These are phyloP conservation scores for Mucor irregularis DNA, from an alignment of 371 early-diverging fungal genomes.

Conservation along the genomic window DNA sequence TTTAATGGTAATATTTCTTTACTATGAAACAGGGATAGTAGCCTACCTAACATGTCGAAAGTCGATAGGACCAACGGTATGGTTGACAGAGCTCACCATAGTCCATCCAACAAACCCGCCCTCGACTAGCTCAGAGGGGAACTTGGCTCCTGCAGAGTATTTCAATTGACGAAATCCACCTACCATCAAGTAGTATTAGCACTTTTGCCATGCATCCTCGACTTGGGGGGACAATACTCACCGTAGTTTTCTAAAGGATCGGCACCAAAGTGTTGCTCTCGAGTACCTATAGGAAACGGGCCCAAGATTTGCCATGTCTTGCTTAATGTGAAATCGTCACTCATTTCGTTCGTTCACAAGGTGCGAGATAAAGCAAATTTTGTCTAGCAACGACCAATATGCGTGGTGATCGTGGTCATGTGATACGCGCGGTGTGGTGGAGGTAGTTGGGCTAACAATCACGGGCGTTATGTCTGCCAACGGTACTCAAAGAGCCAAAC, in stretches of 20 bases:
- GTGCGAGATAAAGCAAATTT: no score
- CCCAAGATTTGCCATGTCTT: constrained; percentile 54
- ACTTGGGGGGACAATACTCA: no score
- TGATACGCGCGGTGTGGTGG: no score
- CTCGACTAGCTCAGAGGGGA: constrained; percentile 66
- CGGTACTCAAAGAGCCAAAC: no score
- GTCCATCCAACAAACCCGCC: constrained; percentile 61
- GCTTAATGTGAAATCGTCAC: constrained; percentile 5
- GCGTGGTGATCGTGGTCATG: no score
- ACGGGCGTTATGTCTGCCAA: no score
- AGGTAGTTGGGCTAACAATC: no score
- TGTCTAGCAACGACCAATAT: no score
- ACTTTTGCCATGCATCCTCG: neutral
- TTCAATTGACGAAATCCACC: constrained; percentile 60
- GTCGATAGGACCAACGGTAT: constrained; percentile 51
- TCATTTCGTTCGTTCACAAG: no score
- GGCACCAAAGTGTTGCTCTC: constrained; percentile 67
- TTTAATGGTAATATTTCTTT: neutral
- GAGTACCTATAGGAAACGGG: constrained; percentile 67
- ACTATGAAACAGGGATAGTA: no score
- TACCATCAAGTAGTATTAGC: neutral
- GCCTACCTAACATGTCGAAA: constrained; percentile 38
- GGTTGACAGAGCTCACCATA: constrained; percentile 28
- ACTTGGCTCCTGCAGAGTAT: constrained; percentile 45
- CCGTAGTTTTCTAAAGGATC: constrained; percentile 70